Percentiles rank a stretch among this genome's conserved stretches.
Evolutionary conservation across 2,329 filamentous ascomycete genomes (phyloP).

Genomic region (Lasiodiplodia theobromae): DNA sequence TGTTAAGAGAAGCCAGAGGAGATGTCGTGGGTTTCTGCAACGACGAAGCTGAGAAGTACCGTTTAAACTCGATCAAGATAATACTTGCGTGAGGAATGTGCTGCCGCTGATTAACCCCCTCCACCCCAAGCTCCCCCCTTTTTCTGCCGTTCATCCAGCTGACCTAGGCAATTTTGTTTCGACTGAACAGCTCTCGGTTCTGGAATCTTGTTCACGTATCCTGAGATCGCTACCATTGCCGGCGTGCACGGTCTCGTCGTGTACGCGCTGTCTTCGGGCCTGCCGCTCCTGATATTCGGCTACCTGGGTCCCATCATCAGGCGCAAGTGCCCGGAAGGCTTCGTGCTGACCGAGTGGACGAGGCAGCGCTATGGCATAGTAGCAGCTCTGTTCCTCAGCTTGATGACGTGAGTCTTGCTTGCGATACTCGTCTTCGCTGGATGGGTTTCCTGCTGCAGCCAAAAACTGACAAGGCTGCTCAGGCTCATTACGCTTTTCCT

Average conservation of each 20-base stretch:
- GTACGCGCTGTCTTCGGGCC: constrained; percentile 75
- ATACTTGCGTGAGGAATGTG: constrained; percentile 98
- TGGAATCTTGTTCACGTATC: constrained; percentile 83
- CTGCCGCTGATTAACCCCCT: constrained; percentile 74
- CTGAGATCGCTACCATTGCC: constrained; percentile 78
- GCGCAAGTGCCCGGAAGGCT: constrained; percentile 80
- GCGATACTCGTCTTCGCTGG: no score
- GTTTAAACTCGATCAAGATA: constrained; percentile 98
- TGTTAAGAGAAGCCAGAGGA: constrained; percentile 10
- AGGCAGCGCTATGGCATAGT: constrained; percentile 76
- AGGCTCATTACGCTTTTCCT: constrained; percentile 79
- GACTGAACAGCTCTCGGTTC: constrained; percentile 74
- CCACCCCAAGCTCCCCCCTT: constrained; percentile 44
- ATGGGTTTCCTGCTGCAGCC: neutral
- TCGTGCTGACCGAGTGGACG: constrained; percentile 85
- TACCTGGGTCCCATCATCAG: constrained; percentile 78
- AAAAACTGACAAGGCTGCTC: neutral
- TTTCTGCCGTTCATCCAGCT: constrained; percentile 35
- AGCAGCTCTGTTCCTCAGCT: constrained; percentile 75
- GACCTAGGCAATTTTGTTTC: constrained; percentile 40
- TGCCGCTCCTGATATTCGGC: constrained; percentile 78
- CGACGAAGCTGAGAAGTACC: constrained; percentile 91
- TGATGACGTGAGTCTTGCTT: constrained; percentile 64
- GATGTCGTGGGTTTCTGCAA: constrained; percentile 29
- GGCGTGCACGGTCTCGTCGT: constrained; percentile 80